Base-by-base conservation (phyloP, 140 eudicot species). In the Flaveria floridana region DNA sequence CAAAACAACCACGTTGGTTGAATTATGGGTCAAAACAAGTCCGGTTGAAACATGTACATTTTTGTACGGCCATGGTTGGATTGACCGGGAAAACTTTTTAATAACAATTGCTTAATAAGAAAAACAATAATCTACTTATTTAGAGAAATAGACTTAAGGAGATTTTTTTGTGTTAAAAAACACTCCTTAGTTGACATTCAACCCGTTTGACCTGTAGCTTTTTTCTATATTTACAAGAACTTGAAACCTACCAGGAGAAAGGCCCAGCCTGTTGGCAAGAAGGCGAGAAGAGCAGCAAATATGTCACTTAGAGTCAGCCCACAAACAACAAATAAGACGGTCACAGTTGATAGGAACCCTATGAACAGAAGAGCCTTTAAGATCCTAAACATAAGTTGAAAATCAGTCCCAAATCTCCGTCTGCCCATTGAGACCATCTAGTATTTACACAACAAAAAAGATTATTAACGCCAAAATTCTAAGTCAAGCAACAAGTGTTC, bases 341-440 rank as follows among this genome's bases (percentile, higher is more conserved):
- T 87, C 89, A 90, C 85, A 26, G 91, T 87, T 13, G 99, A 90
- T 73, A 94, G 20, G 75, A 94, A 94, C 50, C 97, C 99, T 2
- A 94, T 86, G 85, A 94, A 94, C 67, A 94, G 82, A 86, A 94
- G 97, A 13, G 91, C 97, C 86, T 94, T 94, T 58, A 94, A 86
- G 70, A 94, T 90, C 81, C 99, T 84, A 81, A 94, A 94, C 96
- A 88, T 94, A 23, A 94, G 97, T 85, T 94, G 99, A 80, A 94
- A 94, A 76, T 94, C 99, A 0, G 97, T 90, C 64, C 96, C 94
- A 73, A 94, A 94, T 82, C 84, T 87, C 39, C 99, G 78, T 88
- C 99, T 90, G 15, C 99, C 99, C 97, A 90, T 88, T 11, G 99
- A 94, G 37, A 94, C 89, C 96, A 94, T 79, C 99, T 94, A 86